A percentile compares a stretch with the other conserved stretches of the same genome.
These are phyloP conservation scores for Lasiodiplodia citricola DNA, from an alignment of 2,329 filamentous ascomycete genomes.

Conservation along the genomic window DNA sequence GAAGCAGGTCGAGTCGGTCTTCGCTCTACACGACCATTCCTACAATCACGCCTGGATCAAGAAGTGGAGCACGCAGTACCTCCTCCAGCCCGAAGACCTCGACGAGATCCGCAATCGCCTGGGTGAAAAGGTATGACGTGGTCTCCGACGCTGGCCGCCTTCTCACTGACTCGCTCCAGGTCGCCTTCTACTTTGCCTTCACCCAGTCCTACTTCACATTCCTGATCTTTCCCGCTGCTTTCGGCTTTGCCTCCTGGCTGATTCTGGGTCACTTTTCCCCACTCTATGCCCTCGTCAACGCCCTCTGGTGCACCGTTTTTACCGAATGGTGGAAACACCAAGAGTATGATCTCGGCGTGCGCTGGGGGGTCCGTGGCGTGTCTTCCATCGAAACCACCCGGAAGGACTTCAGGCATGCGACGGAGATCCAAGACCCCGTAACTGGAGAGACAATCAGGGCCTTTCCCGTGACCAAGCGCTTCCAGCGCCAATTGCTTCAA, in stretches of 20 bases:
- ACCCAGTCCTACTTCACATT: slow-evolving; percentile 89
- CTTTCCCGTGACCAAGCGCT: slow-evolving; percentile 76
- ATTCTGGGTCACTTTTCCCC: slow-evolving; percentile 85
- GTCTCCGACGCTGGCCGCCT: background rate
- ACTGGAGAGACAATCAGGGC: slow-evolving; percentile 79
- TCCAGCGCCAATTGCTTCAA: slow-evolving; percentile 78
- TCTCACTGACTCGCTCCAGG: slow-evolving; percentile 47
- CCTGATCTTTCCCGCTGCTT: slow-evolving; percentile 77
- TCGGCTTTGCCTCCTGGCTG: slow-evolving; percentile 79
- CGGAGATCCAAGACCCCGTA: slow-evolving; percentile 75
- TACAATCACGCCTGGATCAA: slow-evolving; percentile 61
- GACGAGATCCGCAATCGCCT: slow-evolving; percentile 58
- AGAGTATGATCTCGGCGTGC: slow-evolving; percentile 81
- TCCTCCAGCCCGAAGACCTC: slow-evolving; percentile 54
- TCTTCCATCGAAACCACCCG: slow-evolving; percentile 80
- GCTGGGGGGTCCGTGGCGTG: slow-evolving; percentile 88
- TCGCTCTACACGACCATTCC: slow-evolving; percentile 56
- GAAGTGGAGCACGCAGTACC: slow-evolving; percentile 55
- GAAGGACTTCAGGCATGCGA: slow-evolving; percentile 79
- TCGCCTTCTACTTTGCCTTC: slow-evolving; percentile 96
- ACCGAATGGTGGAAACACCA: slow-evolving; percentile 97
- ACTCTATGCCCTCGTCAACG: slow-evolving; percentile 77
- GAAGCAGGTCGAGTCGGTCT: slow-evolving; percentile 56
- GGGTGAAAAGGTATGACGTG: slow-evolving; percentile 51
- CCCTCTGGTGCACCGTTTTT: slow-evolving; percentile 87